Evolutionary conservation across 768 basidiomycete genomes (phyloP).

Genomic region (Naganishia kalamii): DNA sequence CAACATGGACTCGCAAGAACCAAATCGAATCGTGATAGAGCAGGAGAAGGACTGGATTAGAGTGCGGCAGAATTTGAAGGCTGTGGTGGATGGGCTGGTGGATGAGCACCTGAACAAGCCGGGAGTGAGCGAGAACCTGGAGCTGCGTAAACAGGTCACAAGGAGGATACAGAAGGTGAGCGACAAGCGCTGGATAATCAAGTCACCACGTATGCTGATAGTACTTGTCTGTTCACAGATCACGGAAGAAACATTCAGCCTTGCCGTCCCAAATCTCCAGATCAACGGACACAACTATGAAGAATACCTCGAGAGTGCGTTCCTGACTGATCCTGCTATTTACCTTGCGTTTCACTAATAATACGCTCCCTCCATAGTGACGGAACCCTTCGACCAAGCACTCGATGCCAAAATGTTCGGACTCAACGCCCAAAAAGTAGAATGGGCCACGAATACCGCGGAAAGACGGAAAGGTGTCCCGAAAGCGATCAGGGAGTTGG

Average conservation of each 20-base stretch:
- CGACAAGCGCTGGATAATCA: not conserved
- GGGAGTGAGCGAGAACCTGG: not conserved
- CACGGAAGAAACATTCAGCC: conserved; percentile 58
- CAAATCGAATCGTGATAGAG: conserved; percentile 6
- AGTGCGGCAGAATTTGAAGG: conserved; percentile 4
- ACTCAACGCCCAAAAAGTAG: conserved; percentile 63
- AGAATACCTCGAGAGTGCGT: conserved; percentile 52
- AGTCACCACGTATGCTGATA: not conserved
- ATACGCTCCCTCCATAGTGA: conserved; percentile 48
- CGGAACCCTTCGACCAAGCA: conserved; percentile 78
- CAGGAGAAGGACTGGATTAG: conserved; percentile 15
- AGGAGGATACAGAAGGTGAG: conserved; percentile 14
- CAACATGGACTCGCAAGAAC: conserved; percentile 10
- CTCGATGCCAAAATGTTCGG: conserved; percentile 78
- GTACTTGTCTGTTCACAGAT: conserved; percentile 30
- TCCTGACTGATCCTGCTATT: not conserved
- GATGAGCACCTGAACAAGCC: conserved; percentile 7
- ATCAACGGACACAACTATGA: conserved; percentile 74
- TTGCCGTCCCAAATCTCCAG: conserved; percentile 65
- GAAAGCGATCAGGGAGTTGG: conserved; percentile 47
- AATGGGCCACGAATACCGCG: conserved; percentile 68
- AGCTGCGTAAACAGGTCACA: conserved; percentile 9
- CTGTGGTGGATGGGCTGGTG: conserved; percentile 5
- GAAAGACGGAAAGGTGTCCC: conserved; percentile 63
- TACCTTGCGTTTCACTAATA: not conserved